Evolutionary conservation across 441 rosid species (phyloP), one percentile per base, ranked within the genome.

Genomic region (Bruguiera hainesii): DNA sequence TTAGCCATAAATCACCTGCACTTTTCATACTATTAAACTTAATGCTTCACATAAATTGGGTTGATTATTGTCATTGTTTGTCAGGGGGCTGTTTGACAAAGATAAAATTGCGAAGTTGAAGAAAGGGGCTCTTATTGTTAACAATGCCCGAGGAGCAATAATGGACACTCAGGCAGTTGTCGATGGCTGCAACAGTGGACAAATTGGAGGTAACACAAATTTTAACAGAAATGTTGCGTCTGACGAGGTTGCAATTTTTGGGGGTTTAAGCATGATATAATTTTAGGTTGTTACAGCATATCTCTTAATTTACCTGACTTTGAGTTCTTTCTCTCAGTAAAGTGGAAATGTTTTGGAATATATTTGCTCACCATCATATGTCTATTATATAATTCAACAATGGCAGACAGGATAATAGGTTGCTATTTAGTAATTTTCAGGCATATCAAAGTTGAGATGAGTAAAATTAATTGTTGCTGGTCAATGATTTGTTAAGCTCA

Each of bases 131-230:
- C 74, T 88, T 42, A 85, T 94, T 57, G 99, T 94, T 62, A 94
- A 94, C 74, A 94, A 94, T 81, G 99, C 99, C 30, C 83, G 96
- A 67, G 99, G 94, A 76, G 97, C 98, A 50, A 89, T 94, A 69
- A 88, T 88, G 95, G 96, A 94, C 29, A 82, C 89, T n/a, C 93
- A 94, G 72, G 96, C 96, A 6, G 97, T 94, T 68, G 96, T 78
- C 2, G 93, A 94, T 58, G 98, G 92, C 31, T 85, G 86, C 55
- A 73, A 87, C 42, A 88, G 84, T 56, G 97, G 97, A 67, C 98
- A 87, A 11, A 87, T 94, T 69, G 98, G 82, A 77, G 98, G 95
- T 83, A 81, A 68, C 25, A 49, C 73, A 39, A 31, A n/a, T 55
- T 16, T 33, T 30, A 30, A 16, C 35, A 69, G 50, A 30, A 51